phyloP scores from a whole-genome alignment of 2,329 filamentous ascomycete species.

The Colletotrichum horii region DNA sequence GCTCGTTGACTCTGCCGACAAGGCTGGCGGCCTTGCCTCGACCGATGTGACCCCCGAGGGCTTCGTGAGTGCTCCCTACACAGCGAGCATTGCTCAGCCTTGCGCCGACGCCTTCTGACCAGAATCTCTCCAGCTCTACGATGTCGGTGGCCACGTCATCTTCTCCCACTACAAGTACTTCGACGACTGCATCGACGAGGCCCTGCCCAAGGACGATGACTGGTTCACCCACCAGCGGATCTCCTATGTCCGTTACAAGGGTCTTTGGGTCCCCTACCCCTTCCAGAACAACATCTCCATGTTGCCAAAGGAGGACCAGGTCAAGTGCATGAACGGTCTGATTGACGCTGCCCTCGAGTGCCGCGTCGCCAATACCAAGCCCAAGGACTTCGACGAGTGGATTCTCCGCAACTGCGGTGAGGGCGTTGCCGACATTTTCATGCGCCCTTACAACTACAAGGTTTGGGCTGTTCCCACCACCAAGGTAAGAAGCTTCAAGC shows the following conservation, averaged over 20 bases:
- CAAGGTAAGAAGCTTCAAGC: conserved; percentile 66
- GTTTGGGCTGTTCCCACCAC: conserved; percentile 98
- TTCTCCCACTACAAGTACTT: conserved; percentile 99
- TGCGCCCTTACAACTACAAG: conserved; percentile 99
- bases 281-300: conserved; percentile 99
- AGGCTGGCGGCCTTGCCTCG: conserved; percentile 91
- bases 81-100: neutral
- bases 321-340: conserved; percentile 91
- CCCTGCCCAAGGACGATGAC: conserved; percentile 89
- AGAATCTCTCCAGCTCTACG: conserved; percentile 75
- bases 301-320: conserved; percentile 96
- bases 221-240: conserved; percentile 99
- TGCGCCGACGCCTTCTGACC: conserved; percentile 4
- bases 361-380: conserved; percentile 88
- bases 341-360: conserved; percentile 91
- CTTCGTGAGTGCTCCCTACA: conserved; percentile 74
- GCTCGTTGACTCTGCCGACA: conserved; percentile 91
- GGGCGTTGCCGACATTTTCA: conserved; percentile 93
- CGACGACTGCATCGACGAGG: conserved; percentile 97
- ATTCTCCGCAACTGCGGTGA: conserved; percentile 90
- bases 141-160: conserved; percentile 97
- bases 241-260: conserved; percentile 98
- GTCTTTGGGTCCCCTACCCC: conserved; percentile 95
- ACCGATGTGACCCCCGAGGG: conserved; percentile 95
- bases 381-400: conserved; percentile 98